Percentiles rank a stretch among this genome's conserved stretches.
These are phyloP conservation scores for Cryptosporidium parvum DNA, from an alignment of 169 alveolate genomes.

Conservation along the genomic window DNA sequence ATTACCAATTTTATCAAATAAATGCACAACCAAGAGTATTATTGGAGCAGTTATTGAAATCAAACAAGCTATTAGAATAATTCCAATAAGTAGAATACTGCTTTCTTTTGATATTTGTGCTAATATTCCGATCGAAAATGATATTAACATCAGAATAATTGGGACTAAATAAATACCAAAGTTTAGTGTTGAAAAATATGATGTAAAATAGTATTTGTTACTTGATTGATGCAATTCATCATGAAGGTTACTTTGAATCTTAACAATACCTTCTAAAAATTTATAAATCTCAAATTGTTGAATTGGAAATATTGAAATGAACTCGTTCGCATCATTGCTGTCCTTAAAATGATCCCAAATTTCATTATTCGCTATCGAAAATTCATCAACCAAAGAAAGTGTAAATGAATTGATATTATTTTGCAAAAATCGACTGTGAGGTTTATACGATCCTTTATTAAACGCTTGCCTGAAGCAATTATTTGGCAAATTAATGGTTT, in stretches of 20 bases:
- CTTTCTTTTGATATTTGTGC: not conserved
- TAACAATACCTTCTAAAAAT: constrained; percentile 49
- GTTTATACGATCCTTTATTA: constrained; percentile 45
- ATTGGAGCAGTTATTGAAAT: not conserved
- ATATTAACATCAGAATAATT: constrained; percentile 2
- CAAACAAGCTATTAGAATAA: not conserved
- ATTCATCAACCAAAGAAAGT: constrained; percentile 24
- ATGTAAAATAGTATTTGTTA: constrained; percentile 36
- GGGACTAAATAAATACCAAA: constrained; percentile 28
- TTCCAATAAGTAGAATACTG: constrained; percentile 20
- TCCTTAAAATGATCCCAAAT: not conserved
- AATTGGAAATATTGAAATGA: constrained; percentile 37
- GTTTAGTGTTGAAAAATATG: constrained; percentile 17
- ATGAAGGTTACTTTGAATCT: constrained; percentile 68
- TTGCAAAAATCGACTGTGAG: constrained; percentile 49
- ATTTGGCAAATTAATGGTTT: not conserved
- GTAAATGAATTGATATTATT: constrained; percentile 47
- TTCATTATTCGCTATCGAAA: not conserved
- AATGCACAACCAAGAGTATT: not conserved
- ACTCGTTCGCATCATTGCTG: constrained; percentile 3
- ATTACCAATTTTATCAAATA: not conserved
- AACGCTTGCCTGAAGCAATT: constrained; percentile 37
- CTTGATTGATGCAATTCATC: constrained; percentile 53
- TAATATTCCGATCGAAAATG: not conserved
- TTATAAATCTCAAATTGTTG: constrained; percentile 13